These are phyloP conservation scores for Backusella macrospora DNA, from an alignment of 192 early-diverging fungal species.

Conservation along the genomic window DNA sequence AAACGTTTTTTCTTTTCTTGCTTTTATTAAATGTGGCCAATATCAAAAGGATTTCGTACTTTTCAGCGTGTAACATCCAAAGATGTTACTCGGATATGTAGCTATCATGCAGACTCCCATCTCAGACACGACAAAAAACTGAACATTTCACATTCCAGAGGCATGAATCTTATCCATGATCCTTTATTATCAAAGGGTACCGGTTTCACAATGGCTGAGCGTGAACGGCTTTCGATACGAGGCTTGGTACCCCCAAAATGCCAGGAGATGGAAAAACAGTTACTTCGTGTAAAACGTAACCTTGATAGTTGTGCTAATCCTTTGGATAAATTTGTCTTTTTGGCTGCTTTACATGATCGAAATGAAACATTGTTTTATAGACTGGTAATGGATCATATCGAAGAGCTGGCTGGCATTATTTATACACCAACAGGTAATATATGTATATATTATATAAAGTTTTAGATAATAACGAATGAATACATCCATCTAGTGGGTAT, in stretches of 20 bases:
- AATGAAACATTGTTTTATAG: conserved; percentile 85
- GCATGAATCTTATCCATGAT: conserved; percentile 55
- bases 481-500: conserved; percentile 39
- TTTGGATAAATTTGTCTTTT: conserved; percentile 84
- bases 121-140: conserved; percentile 29
- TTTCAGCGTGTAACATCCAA: not conserved
- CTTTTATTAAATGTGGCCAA: not conserved
- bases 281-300: conserved; percentile 53
- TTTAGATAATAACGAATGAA: too few species aligned
- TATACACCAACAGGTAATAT: conserved; percentile 47
- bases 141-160: conserved; percentile 34
- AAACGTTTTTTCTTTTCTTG: not conserved
- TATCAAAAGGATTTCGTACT: not conserved
- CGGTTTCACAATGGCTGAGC: conserved; percentile 51
- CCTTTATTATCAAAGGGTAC: conserved; percentile 54
- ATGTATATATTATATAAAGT: not conserved
- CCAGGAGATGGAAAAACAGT: conserved; percentile 56
- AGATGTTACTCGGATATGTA: not conserved
- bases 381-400: conserved; percentile 72
- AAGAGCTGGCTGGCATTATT: conserved; percentile 50
- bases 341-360: conserved; percentile 79
- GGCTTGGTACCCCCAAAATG: conserved; percentile 54
- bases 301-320: conserved; percentile 48
- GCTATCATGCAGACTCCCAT: not conserved
- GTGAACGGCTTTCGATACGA: conserved; percentile 54